phyloP scores from a whole-genome alignment of 78 protist species.

The Acrasis kona region DNA sequence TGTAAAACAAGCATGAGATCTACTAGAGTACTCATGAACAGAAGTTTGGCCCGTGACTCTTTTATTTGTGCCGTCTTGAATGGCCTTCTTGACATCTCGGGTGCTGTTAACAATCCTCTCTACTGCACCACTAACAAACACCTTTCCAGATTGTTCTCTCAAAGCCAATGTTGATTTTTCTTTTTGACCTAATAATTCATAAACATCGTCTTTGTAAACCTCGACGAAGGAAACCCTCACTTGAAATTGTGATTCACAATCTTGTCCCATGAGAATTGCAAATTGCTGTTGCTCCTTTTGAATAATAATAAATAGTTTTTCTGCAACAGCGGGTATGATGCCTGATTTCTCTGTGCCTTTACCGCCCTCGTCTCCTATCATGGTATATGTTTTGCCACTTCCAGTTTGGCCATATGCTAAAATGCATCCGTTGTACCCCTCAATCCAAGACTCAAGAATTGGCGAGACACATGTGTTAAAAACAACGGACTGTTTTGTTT shows the following conservation, averaged over 20 bases:
- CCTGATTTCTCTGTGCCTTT: not conserved
- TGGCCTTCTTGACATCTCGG: not conserved
- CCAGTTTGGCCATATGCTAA: conserved; percentile 70
- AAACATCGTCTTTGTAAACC: conserved; percentile 11
- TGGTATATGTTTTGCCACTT: conserved; percentile 52
- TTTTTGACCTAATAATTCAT: not conserved
- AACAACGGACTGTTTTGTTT: too few relatives aligned
- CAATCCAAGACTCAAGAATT: conserved; percentile 29
- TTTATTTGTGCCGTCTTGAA: conserved; percentile 3
- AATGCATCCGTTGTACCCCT: conserved; percentile 56
- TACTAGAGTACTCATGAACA: conserved; percentile 39
- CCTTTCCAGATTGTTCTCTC: not conserved
- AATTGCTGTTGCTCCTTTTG: not conserved
- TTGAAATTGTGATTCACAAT: not conserved
- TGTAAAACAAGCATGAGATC: conserved; percentile 50
- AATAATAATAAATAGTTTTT: not conserved
- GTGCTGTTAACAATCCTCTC: not conserved
- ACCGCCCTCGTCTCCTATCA: conserved; percentile 13
- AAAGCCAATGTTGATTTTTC: not conserved
- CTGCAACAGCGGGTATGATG: conserved; percentile 13
- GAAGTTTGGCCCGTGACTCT: conserved; percentile 32
- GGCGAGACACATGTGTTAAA: too few relatives aligned
- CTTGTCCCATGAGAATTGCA: not conserved
- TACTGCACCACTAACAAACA: not conserved
- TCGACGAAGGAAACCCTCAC: conserved; percentile 2